Conservation (phyloP, 2,329 filamentous ascomycete species). For the Stachybotrys echinatus region DNA sequence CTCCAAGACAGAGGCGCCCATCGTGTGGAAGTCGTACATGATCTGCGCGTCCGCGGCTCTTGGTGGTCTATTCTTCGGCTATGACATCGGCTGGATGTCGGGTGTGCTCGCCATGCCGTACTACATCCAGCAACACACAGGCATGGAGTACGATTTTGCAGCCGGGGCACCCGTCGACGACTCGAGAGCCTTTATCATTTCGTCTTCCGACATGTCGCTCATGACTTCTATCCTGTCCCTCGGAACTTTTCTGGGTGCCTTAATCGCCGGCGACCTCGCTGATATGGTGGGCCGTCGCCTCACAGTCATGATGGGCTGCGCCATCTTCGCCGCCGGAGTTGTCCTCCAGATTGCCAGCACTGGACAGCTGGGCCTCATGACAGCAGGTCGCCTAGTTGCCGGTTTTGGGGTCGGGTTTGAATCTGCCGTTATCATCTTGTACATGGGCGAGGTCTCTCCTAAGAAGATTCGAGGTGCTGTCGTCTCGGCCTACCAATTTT, state of each 20-base stretch:
- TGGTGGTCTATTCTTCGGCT: slow-evolving; percentile 65
- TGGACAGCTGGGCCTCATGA: slow-evolving; percentile 47
- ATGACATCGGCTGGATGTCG: slow-evolving; percentile 64
- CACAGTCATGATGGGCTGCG: slow-evolving; percentile 55
- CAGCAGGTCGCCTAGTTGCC: slow-evolving; percentile 31
- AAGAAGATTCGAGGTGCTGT: slow-evolving; percentile 13
- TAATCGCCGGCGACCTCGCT: slow-evolving; percentile 60
- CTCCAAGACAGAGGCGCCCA: slow-evolving; percentile 46
- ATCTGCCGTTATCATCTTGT: slow-evolving; percentile 15
- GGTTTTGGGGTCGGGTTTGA: slow-evolving; percentile 15
- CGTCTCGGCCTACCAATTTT: slow-evolving; percentile 13
- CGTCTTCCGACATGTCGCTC: slow-evolving; percentile 27
- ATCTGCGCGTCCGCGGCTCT: slow-evolving; percentile 60
- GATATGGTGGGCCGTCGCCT: slow-evolving; percentile 58
- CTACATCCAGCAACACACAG: slow-evolving; percentile 27
- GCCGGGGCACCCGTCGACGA: background rate
- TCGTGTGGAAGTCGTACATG: slow-evolving; percentile 48
- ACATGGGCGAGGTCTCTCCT: slow-evolving; percentile 17
- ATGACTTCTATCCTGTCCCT: slow-evolving; percentile 63
- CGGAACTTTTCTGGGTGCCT: slow-evolving; percentile 59
- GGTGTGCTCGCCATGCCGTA: slow-evolving; percentile 40
- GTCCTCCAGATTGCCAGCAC: slow-evolving; percentile 52
- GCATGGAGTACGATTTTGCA: background rate
- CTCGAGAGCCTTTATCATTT: slow-evolving; percentile 9
- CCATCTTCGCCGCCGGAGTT: slow-evolving; percentile 53